Base-by-base conservation (phyloP, 176 grass and related monocot genomes). In the Carex scoparia region DNA sequence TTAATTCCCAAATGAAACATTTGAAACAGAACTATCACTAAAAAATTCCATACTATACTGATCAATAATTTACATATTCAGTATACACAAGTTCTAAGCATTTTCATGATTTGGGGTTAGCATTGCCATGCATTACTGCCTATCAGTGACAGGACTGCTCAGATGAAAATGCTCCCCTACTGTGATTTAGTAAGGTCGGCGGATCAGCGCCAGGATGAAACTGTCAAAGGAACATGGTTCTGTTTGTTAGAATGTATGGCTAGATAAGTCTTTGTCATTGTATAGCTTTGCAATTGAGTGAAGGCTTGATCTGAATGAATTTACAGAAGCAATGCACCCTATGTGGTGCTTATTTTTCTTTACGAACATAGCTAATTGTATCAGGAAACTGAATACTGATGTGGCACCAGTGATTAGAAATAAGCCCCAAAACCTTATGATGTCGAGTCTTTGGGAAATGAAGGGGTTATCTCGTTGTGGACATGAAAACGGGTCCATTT, bases 321-420 rank as follows among this genome's bases (percentile, higher is more conserved):
- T 66, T n/a, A 12, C 6, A 5, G 31, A 49, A 51, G 56, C 11
- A 11, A 80, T 85, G 3, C 33, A 6, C 14, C 42, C 68, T 8
- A 89, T 32, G 7, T 1, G 1, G 9, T 23, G 54, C 14, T 58
- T 53, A 65, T 85, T 89, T 61, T 64, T 18, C 9, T 75, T 81
- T 7, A 44, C 1, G 56, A 85, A 85, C 42, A 32, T 28, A 5
- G n/a, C 28, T 14, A 89, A 65, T 0, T 85, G 65, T 40, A 76
- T 19, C 35, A 89, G 14, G 75, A 42, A 73, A 44, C 63, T 73
- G 4, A 53, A 35, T 4, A 69, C 62, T 74, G 91, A 86, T 11
- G 65, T 84, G 18, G 65, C 49, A 33, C 69, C 85, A 1, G 85
- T 92, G 54, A 89, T 69, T 1, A 94, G 59, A 35, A 91, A 94